Conservation (phyloP, 495 filamentous ascomycete genomes). For the Podospora bellae-mahoneyi region DNA sequence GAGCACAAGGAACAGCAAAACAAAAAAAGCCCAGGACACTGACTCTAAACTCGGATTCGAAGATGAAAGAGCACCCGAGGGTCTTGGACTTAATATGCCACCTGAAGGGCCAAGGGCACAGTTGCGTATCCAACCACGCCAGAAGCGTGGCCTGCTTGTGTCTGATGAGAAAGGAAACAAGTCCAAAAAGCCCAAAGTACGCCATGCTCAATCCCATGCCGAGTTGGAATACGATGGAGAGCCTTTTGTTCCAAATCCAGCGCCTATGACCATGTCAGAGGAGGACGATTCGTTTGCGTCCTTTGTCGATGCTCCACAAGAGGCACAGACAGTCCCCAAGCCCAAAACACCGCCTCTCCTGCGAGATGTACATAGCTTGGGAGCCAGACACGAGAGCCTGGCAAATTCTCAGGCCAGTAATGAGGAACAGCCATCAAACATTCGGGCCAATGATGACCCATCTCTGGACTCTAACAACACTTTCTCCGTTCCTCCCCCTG, state of each 20-base stretch:
- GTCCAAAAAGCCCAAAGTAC: constrained; percentile 11
- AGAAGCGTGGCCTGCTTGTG: constrained; percentile 42
- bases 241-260: background rate
- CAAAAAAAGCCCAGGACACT: background rate
- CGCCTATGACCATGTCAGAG: background rate
- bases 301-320: background rate
- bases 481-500: background rate
- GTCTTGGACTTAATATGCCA: background rate
- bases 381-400: background rate
- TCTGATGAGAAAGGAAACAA: constrained; percentile 29
- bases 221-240: background rate
- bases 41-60: background rate
- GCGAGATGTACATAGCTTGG: background rate
- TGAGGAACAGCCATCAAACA: background rate
- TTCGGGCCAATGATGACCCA: background rate
- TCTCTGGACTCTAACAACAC: background rate
- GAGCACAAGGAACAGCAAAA: background rate
- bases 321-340: background rate
- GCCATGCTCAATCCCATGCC: background rate
- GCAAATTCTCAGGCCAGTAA: background rate
- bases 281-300: background rate
- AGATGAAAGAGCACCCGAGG: background rate
- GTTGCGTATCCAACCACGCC: constrained; percentile 40
- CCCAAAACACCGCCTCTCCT: background rate
- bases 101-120: constrained; percentile 36